phyloP scores from a whole-genome alignment of 2,329 filamentous ascomycete species.

The Aureobasidium mangrovei region DNA sequence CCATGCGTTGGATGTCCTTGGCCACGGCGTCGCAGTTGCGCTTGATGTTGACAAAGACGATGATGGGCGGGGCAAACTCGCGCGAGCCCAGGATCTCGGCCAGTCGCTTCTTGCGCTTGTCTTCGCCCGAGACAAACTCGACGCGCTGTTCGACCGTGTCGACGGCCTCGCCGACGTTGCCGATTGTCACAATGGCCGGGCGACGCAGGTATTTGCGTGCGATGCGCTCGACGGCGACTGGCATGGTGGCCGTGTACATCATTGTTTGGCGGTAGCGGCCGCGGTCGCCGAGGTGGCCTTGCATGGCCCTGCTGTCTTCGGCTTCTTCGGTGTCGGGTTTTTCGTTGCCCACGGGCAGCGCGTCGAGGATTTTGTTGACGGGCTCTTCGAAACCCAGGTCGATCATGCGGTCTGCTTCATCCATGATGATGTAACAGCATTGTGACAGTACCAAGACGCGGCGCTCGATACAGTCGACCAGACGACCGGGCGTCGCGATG shows the following conservation, averaged over 20 bases:
- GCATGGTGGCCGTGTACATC: conserved; percentile 99
- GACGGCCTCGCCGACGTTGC: conserved; percentile 88
- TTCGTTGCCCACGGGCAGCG: conserved; percentile 83
- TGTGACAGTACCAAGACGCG: conserved; percentile 86
- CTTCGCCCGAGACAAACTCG: conserved; percentile 82
- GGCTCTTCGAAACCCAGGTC: conserved; percentile 96
- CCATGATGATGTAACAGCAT: conserved; percentile 98
- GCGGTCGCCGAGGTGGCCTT: conserved; percentile 61
- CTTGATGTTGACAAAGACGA: conserved; percentile 99
- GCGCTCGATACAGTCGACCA: conserved; percentile 93
- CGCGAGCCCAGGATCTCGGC: conserved; percentile 74
- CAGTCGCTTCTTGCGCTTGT: conserved; percentile 94
- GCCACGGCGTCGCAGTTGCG: conserved; percentile 95
- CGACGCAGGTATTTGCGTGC: conserved; percentile 93
- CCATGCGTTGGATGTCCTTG: conserved; percentile 87
- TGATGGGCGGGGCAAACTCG: conserved; percentile 81
- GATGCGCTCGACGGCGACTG: conserved; percentile 81
- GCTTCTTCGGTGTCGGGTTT: conserved; percentile 92
- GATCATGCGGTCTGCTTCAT: conserved; percentile 98
- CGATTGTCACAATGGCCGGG: conserved; percentile 89
- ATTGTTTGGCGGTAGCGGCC: conserved; percentile 92
- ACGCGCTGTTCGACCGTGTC: conserved; percentile 97
- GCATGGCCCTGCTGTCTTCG: conserved; percentile 80
- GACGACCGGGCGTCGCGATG: conserved; percentile 93
- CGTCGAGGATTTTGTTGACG: conserved; percentile 94